Evolutionary conservation across 306 rosid genomes (phyloP).

Genomic region (Rubus parviflorus): DNA sequence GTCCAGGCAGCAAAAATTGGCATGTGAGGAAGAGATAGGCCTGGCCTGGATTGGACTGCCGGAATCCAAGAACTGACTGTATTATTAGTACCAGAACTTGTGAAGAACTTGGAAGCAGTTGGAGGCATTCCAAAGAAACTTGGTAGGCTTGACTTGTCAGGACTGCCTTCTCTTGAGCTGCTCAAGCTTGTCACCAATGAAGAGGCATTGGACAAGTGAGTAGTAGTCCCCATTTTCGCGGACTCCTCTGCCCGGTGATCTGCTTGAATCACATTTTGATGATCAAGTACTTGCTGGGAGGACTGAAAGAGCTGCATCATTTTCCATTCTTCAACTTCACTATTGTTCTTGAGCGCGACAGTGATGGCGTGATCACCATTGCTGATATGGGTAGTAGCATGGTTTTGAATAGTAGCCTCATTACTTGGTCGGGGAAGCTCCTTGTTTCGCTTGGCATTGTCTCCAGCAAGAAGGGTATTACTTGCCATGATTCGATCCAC

Average conservation of each 20-base stretch:
- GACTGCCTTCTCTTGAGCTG: constrained; percentile 75
- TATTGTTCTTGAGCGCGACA: constrained; percentile 38
- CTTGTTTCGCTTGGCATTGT: constrained; percentile 61
- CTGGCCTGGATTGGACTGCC: constrained; percentile 51
- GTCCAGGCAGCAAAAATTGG: constrained; percentile 84
- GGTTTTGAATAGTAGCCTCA: constrained; percentile 37
- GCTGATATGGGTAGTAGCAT: constrained; percentile 24
- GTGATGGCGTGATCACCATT: constrained; percentile 29
- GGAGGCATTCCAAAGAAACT: constrained; percentile 52
- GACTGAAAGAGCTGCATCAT: constrained; percentile 48
- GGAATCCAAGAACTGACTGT: constrained; percentile 62
- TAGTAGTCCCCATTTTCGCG: constrained; percentile 34
- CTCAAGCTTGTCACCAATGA: constrained; percentile 70
- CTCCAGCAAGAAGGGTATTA: constrained; percentile 69
- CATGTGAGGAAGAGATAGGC: constrained; percentile 57
- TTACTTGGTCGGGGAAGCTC: constrained; percentile 27
- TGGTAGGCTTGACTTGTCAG: constrained; percentile 54
- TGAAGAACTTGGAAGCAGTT: constrained; percentile 45
- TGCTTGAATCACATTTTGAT: constrained; percentile 42
- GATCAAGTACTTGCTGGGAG: constrained; percentile 40
- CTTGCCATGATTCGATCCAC: constrained; percentile 81
- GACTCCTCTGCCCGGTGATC: constrained; percentile 39
- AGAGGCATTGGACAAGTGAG: constrained; percentile 64
- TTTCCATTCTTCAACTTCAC: constrained; percentile 55
- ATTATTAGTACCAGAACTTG: constrained; percentile 33